These are phyloP conservation scores for Salix arbutifolia DNA, from an alignment of 345 rosid genomes.

Conservation along the genomic window DNA sequence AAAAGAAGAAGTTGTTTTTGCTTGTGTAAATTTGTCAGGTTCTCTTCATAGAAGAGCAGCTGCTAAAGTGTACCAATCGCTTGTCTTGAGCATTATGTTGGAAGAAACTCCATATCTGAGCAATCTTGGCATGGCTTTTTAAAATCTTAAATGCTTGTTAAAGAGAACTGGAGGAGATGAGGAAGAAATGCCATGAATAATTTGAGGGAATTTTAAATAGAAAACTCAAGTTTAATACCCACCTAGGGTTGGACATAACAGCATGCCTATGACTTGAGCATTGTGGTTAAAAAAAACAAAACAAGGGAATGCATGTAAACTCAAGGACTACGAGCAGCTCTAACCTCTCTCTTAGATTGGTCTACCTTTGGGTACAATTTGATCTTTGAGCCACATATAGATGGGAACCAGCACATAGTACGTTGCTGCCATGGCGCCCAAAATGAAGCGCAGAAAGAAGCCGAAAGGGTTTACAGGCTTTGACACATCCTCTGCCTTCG, in stretches of 20 bases:
- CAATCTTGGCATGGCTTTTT: neutral
- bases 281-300: neutral
- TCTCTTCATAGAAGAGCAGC: neutral
- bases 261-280: neutral
- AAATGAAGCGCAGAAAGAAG: constrained; percentile 59
- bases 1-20: too few species aligned
- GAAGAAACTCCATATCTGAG: neutral
- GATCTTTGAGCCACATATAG: constrained; percentile 98
- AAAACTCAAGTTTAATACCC: neutral
- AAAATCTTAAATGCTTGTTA: neutral
- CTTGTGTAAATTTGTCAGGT: too few species aligned
- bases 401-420: constrained; percentile 82
- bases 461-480: constrained; percentile 65
- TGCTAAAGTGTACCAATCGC: neutral
- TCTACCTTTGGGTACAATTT: constrained; percentile 69
- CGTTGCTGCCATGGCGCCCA: constrained; percentile 72
- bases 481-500: constrained; percentile 77
- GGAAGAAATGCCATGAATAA: neutral
- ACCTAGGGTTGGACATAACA: neutral
- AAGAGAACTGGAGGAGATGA: neutral
- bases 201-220: neutral
- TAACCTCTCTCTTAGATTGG: constrained; percentile 44
- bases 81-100: neutral
- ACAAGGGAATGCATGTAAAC: neutral
- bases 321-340: neutral